These are phyloP conservation scores for Podila epicladia DNA, from an alignment of 192 early-diverging fungal genomes.

Conservation along the genomic window DNA sequence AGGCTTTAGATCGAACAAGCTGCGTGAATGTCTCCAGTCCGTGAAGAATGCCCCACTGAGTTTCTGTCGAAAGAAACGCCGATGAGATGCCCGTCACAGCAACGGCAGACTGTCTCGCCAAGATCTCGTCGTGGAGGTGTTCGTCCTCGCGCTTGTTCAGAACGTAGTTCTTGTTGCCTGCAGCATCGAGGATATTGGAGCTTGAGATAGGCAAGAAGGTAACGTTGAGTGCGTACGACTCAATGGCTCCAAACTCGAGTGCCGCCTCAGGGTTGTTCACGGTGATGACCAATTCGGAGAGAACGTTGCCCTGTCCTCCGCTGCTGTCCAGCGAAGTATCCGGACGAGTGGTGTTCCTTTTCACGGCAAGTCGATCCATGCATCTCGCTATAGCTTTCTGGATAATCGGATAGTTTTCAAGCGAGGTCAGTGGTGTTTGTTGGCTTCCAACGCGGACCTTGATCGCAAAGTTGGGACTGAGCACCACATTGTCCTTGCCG, in stretches of 20 bases:
- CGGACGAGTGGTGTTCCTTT: conserved; percentile 29
- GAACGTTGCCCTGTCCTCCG: background rate
- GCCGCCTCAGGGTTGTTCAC: conserved; percentile 16
- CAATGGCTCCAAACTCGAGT: conserved; percentile 27
- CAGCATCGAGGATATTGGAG: too few species aligned
- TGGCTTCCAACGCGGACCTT: background rate
- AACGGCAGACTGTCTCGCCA: too few species aligned
- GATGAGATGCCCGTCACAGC: background rate
- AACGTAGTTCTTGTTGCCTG: background rate
- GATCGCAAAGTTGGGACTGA: conserved; percentile 21
- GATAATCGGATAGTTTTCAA: conserved; percentile 6
- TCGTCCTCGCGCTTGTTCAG: background rate
- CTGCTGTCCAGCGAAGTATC: background rate
- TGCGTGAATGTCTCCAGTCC: conserved; percentile 34
- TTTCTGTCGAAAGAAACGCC: conserved; percentile 15
- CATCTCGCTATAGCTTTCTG: conserved; percentile 29
- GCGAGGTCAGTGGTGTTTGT: background rate
- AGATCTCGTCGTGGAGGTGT: background rate
- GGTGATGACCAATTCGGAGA: conserved; percentile 16
- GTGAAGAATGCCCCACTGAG: conserved; percentile 37
- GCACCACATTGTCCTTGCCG: conserved; percentile 7
- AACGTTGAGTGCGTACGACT: conserved; percentile 32
- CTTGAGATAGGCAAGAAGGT: background rate
- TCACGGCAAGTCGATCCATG: conserved; percentile 29
- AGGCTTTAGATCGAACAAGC: conserved; percentile 8